Base-by-base conservation (phyloP, 257 asterid genomes). In the Eucommia ulmoides region DNA sequence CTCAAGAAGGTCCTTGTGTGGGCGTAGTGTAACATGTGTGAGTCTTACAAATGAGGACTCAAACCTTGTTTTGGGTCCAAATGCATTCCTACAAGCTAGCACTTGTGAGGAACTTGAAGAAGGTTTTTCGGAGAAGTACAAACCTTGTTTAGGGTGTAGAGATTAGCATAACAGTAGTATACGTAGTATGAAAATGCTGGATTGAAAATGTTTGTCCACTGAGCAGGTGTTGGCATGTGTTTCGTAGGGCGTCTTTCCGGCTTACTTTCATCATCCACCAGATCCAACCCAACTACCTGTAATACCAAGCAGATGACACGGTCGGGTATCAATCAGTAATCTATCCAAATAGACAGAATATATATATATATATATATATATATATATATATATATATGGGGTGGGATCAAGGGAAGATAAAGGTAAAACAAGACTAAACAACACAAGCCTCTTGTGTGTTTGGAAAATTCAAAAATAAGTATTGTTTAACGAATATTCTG, bases 211-310 rank as follows among this genome's bases (percentile, higher is more conserved):
- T 88, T 88, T 5, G 97, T 88, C 97, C 97, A 88, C 54, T 88
- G 83, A 55, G 82, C 71, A 41, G 95, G 97, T 52, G 69, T 75
- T 44, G 97, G 94, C 97, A 88, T 88, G 69, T 88, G 97, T 71
- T 88, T 88, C 23, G 95, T 88, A 41, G 95, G 97, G 25, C 94
- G 92, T 65, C 97, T 81, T 74, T 88, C 97, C 2, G 95, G 97
- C 66, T 88, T 88, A 70, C 97, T 88, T 78, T 88, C 97, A 77
- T 88, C 97, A 79, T 88, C 97, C 38, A 88, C 97, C 56, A 88
- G 66, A 72, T 88, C 97, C 52, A 88, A 82, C 45, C 97, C 97
- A 46, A 88, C 97, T 54, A 88, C 97, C 97, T 84, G 77, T 45
- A 64, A 50, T 9, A n/a, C 19, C 35, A 54, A 59, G 64, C 17